Percentiles rank a stretch among this genome's conserved stretches.
These are phyloP conservation scores for Linaria vulgaris DNA, from an alignment of 257 asterid species.

Conservation along the genomic window DNA sequence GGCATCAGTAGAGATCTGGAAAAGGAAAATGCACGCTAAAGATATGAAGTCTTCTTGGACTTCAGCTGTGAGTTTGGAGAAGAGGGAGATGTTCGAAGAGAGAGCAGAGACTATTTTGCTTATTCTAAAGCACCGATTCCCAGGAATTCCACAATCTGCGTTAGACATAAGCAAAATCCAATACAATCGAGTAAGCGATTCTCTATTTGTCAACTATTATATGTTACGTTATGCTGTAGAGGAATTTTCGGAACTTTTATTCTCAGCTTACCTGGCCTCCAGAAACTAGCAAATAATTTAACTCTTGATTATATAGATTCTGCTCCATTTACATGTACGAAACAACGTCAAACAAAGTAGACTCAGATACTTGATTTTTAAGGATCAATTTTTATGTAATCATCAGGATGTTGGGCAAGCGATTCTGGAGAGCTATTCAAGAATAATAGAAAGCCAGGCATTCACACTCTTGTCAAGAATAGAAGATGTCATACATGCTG, in stretches of 20 bases:
- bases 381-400: slow-evolving; percentile 8
- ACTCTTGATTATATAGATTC: too few relatives aligned
- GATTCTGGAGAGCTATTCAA: slow-evolving; percentile 83
- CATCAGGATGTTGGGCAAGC: slow-evolving; percentile 91
- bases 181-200: slow-evolving; percentile 40
- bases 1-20: slow-evolving; percentile 75
- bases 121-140: slow-evolving; percentile 54
- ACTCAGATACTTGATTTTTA: not conserved
- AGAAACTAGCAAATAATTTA: too few relatives aligned
- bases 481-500: slow-evolving; percentile 77
- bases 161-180: slow-evolving; percentile 58
- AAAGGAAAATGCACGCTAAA: slow-evolving; percentile 54
- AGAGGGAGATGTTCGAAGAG: slow-evolving; percentile 60
- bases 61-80: slow-evolving; percentile 58
- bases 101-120: slow-evolving; percentile 56
- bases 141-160: slow-evolving; percentile 55
- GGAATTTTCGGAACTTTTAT: too few relatives aligned
- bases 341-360: too few relatives aligned
- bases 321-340: too few relatives aligned
- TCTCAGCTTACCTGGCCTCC: too few relatives aligned
- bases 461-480: slow-evolving; percentile 75
- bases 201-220: too few relatives aligned
- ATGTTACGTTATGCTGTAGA: too few relatives aligned
- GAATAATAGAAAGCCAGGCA: slow-evolving; percentile 82
- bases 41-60: slow-evolving; percentile 72